These are phyloP conservation scores for Kodamaea leandrae DNA, from an alignment of 805 yeast genomes.

Conservation along the genomic window DNA sequence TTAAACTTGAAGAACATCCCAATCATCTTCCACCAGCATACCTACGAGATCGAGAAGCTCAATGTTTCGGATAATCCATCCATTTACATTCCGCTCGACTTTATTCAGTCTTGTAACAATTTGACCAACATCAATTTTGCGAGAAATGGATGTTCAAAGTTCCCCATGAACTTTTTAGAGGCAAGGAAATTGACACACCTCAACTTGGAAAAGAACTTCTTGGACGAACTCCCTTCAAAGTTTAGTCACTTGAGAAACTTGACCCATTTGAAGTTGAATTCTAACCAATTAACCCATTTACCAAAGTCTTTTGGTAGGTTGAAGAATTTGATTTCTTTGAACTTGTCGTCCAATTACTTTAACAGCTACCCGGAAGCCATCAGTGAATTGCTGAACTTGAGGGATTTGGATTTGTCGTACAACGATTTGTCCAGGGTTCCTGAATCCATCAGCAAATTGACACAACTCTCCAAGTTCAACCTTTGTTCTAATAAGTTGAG, in stretches of 20 bases:
- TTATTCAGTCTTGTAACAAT: slow-evolving; percentile 78
- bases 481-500: slow-evolving; percentile 69
- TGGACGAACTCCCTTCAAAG: slow-evolving; percentile 58
- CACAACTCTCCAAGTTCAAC: slow-evolving; percentile 63
- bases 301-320: slow-evolving; percentile 62
- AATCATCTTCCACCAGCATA: slow-evolving; percentile 72
- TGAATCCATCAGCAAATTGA: slow-evolving; percentile 53
- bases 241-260: slow-evolving; percentile 53
- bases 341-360: slow-evolving; percentile 76
- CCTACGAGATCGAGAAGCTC: slow-evolving; percentile 74
- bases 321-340: slow-evolving; percentile 54
- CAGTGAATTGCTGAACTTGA: slow-evolving; percentile 54
- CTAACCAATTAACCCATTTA: slow-evolving; percentile 65
- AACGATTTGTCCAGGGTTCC: slow-evolving; percentile 69
- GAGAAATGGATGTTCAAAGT: slow-evolving; percentile 66
- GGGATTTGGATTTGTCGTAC: slow-evolving; percentile 76
- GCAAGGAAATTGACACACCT: slow-evolving; percentile 65
- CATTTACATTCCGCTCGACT: slow-evolving; percentile 77
- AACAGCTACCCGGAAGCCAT: slow-evolving; percentile 63
- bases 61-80: slow-evolving; percentile 88
- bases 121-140: slow-evolving; percentile 66
- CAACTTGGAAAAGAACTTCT: slow-evolving; percentile 75
- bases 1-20: slow-evolving; percentile 83
- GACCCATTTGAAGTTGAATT: slow-evolving; percentile 62
- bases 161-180: slow-evolving; percentile 72